phyloP scores from a whole-genome alignment of 2,329 filamentous ascomycete genomes.

The Mariannaea sp. region DNA sequence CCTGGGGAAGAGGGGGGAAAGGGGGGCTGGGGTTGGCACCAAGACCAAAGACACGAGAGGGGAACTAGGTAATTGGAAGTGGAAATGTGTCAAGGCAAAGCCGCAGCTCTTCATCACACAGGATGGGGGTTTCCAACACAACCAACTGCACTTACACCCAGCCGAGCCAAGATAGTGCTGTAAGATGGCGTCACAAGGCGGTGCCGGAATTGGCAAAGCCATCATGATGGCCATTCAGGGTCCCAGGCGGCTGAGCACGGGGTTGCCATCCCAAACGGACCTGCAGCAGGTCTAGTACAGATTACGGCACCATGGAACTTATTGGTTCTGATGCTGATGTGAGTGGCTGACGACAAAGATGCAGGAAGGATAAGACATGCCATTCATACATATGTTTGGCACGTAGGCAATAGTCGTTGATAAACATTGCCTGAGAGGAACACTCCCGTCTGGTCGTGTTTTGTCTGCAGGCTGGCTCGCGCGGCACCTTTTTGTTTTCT shows the following conservation, averaged over 20 bases:
- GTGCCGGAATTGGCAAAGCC: background rate
- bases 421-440: conserved; percentile 18
- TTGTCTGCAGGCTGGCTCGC: conserved; percentile 16
- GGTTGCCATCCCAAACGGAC: background rate
- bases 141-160: no score
- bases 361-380: no score
- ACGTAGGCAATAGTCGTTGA: no score
- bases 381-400: no score
- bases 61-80: background rate
- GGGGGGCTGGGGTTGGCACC: background rate
- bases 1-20: no score
- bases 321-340: background rate
- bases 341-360: conserved; percentile 4
- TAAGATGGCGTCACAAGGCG: conserved; percentile 13
- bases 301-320: background rate
- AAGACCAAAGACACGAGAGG: conserved; percentile 4
- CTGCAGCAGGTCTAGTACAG: no score
- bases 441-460: background rate
- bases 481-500: background rate
- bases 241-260: background rate
- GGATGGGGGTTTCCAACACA: no score
- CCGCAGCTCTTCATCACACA: background rate
- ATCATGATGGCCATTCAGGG: background rate
- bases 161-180: conserved; percentile 8
- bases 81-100: conserved; percentile 1